Evolutionary conservation across 2,329 filamentous ascomycete species (phyloP), one percentile per base, ranked within the genome.

Genomic region (Fusarium camptoceras): DNA sequence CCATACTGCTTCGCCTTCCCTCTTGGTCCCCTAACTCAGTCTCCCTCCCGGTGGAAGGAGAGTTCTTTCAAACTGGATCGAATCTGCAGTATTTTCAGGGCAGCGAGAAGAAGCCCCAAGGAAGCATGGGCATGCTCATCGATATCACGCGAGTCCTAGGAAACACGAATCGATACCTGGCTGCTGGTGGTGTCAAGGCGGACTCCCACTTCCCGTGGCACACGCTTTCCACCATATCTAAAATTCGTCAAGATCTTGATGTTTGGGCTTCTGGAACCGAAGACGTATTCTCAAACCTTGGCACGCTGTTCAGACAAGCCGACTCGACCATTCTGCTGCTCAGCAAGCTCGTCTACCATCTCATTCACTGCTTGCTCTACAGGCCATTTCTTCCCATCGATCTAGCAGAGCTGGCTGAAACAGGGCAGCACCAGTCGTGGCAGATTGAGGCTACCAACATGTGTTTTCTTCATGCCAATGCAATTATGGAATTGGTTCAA

Each of bases 121-220:
- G 92, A 24, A 92, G 91, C 76, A 91, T 87, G 59, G 91, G 91
- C 9, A 91, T 97, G 87, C 85, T 97, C 30, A 93, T 97, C 71
- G 93, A 96, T 75, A 94, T 97, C 67, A 90, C 89, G 28, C 90
- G 93, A 34, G 93, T 97, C 47, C 85, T 97, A 9, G 93, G 94
- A 34, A 91, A 91, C 64, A 95, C 93, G 3, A 96, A 94, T 75
- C 88, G 90, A 64, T 97, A 97, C 78, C 85, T 97, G 51, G 92
- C 93, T 11, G 91, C 92, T 3, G 94, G 93, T 9, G 94, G 94
- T 34, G 92, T 96, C 59, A 96, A 95, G 80, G 93, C 93, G 30
- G 93, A 97, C 76, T 94, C 93, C 0, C 93, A 97, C 78, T 97
- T 97, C 70, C 94, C 94, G 12, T 97, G 94, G 94, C 93, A 97